These are phyloP conservation scores for Beauveria sp. DNA, from an alignment of 2,329 filamentous ascomycete species.

Conservation along the genomic window DNA sequence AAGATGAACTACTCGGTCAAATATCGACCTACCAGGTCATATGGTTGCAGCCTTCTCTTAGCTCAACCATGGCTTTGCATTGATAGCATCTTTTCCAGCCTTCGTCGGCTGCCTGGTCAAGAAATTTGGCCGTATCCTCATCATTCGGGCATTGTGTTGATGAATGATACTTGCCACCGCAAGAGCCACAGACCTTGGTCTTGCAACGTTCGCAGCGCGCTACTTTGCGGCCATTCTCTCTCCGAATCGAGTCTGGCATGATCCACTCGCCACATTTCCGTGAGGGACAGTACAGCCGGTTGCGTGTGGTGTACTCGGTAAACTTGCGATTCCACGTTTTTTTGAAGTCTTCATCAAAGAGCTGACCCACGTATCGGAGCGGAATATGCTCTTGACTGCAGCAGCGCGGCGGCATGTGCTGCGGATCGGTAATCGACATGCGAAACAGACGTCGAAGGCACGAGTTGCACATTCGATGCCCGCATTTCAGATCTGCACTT, in stretches of 20 bases:
- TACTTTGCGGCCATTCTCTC: slow-evolving; percentile 51
- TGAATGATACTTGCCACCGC: slow-evolving; percentile 68
- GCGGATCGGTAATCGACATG: slow-evolving; percentile 66
- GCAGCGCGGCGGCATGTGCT: slow-evolving; percentile 79
- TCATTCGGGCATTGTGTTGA: slow-evolving; percentile 64
- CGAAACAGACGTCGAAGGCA: slow-evolving; percentile 71
- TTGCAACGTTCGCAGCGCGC: slow-evolving; percentile 66
- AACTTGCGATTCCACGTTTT: slow-evolving; percentile 74
- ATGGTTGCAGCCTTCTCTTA: slow-evolving; percentile 79
- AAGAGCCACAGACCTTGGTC: slow-evolving; percentile 66
- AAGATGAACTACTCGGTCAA: background rate
- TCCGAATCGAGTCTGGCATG: slow-evolving; percentile 59
- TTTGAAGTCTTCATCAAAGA: slow-evolving; percentile 71
- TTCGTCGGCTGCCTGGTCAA: slow-evolving; percentile 56
- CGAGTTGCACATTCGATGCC: slow-evolving; percentile 71
- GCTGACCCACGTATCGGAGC: slow-evolving; percentile 64
- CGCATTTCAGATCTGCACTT: slow-evolving; percentile 66
- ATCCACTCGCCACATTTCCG: slow-evolving; percentile 74
- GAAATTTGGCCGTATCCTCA: slow-evolving; percentile 54
- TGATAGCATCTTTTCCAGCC: slow-evolving; percentile 71
- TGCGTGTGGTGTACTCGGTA: slow-evolving; percentile 64
- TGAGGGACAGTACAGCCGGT: slow-evolving; percentile 70
- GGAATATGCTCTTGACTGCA: slow-evolving; percentile 69
- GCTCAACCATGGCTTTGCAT: slow-evolving; percentile 67
- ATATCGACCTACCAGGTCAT: slow-evolving; percentile 67